A percentile compares a stretch with the other conserved stretches of the same genome.
Conservation (phyloP, 1,139 yeast species). For the Blastobotrys aristatus region DNA sequence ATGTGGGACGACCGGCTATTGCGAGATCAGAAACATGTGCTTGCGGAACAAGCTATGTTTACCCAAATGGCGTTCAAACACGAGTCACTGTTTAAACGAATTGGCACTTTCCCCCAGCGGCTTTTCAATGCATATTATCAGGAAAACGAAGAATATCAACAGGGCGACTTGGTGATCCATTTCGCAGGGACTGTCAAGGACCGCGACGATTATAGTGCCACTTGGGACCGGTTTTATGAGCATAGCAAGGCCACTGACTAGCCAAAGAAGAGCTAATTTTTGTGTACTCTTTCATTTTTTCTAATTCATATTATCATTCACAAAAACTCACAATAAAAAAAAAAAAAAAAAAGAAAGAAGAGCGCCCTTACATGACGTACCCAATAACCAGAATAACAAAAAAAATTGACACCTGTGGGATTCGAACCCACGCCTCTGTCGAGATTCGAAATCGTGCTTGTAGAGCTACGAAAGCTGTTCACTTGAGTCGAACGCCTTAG, state of each 20-base stretch:
- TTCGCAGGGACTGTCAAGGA: conserved; percentile 9
- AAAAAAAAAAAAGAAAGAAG: no score
- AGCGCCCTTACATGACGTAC: no score
- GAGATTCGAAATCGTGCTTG: conserved; percentile 29
- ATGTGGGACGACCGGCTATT: conserved; percentile 11
- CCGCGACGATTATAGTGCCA: background rate
- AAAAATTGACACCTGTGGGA: conserved; percentile 30
- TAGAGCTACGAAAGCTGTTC: background rate
- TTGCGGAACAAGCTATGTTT: background rate
- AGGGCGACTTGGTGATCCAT: conserved; percentile 9
- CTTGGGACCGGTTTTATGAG: conserved; percentile 45
- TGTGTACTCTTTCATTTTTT: no score
- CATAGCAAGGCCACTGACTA: conserved; percentile 30
- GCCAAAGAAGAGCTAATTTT: no score
- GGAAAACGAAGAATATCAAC: background rate
- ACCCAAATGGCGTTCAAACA: background rate
- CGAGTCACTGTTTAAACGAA: background rate
- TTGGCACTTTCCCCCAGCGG: conserved; percentile 9
- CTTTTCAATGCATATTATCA: conserved; percentile 7
- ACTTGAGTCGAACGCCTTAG: conserved; percentile 32
- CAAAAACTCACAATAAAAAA: no score
- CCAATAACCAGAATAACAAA: no score
- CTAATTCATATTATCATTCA: no score
- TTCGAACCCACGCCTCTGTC: conserved; percentile 32
- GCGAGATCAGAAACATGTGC: conserved; percentile 1